These are phyloP conservation scores for Protostelium mycophagum DNA, from an alignment of 78 protist genomes.

Conservation along the genomic window DNA sequence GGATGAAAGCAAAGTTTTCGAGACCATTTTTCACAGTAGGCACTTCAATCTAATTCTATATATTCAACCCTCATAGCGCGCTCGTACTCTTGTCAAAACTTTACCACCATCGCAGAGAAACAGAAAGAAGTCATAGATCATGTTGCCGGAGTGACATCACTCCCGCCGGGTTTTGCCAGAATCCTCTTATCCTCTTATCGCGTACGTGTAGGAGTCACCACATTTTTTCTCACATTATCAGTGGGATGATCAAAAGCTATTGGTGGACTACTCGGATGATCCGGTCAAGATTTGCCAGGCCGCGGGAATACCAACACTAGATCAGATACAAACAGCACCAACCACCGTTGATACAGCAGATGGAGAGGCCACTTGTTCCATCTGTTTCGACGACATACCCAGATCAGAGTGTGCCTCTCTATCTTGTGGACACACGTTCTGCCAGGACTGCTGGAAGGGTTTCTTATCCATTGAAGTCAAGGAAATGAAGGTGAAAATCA, in stretches of 20 bases:
- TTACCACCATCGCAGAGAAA: background rate
- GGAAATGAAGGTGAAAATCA: background rate
- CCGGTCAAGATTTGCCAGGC: background rate
- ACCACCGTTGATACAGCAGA: background rate
- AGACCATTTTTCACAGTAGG: background rate
- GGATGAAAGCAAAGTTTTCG: background rate
- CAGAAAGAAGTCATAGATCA: background rate
- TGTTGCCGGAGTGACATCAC: background rate
- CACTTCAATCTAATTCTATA: background rate
- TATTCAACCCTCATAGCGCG: background rate
- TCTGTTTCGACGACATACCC: background rate
- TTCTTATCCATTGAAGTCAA: background rate
- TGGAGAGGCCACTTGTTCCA: no score
- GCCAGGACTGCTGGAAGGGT: slow-evolving; percentile 1
- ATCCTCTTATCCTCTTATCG: background rate
- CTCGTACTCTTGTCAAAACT: background rate
- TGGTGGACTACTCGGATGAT: background rate
- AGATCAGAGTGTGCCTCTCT: background rate
- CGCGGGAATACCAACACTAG: background rate
- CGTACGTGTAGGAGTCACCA: no score
- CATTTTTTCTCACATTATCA: background rate
- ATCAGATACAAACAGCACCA: background rate
- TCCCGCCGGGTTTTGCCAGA: background rate
- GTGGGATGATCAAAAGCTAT: background rate
- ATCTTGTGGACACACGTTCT: background rate